These are phyloP conservation scores for Odontarrhena argentea DNA, from an alignment of 345 rosid species.

Conservation along the genomic window DNA sequence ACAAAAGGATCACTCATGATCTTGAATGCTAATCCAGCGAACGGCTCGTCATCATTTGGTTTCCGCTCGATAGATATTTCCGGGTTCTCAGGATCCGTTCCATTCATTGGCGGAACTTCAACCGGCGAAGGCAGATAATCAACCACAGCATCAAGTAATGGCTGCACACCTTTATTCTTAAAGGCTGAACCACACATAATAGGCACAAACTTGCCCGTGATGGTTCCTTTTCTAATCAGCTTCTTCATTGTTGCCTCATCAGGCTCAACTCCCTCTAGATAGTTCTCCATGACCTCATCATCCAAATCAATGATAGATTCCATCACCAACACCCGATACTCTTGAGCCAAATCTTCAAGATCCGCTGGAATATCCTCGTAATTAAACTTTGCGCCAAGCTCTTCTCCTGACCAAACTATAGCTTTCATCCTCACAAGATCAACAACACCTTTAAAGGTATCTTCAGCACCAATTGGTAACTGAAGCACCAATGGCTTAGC, in stretches of 20 bases:
- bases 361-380: conserved; percentile 80
- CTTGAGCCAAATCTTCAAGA: conserved; percentile 75
- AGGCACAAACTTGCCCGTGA: conserved; percentile 73
- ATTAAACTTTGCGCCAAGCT: conserved; percentile 87
- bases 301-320: conserved; percentile 78
- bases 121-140: conserved; percentile 92
- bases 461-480: conserved; percentile 88
- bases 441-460: conserved; percentile 70
- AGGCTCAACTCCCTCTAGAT: conserved; percentile 93
- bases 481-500: conserved; percentile 93
- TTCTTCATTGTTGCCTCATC: conserved; percentile 80
- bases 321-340: conserved; percentile 68
- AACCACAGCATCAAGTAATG: conserved; percentile 88
- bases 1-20: conserved; percentile 96
- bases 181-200: conserved; percentile 93
- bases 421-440: conserved; percentile 95
- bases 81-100: conserved; percentile 90
- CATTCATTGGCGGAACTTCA: conserved; percentile 86
- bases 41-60: conserved; percentile 82
- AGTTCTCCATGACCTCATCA: conserved; percentile 89
- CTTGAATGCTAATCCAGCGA: conserved; percentile 92
- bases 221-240: conserved; percentile 79
- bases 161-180: conserved; percentile 94
- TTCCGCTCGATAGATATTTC: conserved; percentile 55
- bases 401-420: conserved; percentile 90